Evolutionary conservation across 225 moss, liverwort and hornwort species (phyloP).

Genomic region (Neckera pumila): DNA sequence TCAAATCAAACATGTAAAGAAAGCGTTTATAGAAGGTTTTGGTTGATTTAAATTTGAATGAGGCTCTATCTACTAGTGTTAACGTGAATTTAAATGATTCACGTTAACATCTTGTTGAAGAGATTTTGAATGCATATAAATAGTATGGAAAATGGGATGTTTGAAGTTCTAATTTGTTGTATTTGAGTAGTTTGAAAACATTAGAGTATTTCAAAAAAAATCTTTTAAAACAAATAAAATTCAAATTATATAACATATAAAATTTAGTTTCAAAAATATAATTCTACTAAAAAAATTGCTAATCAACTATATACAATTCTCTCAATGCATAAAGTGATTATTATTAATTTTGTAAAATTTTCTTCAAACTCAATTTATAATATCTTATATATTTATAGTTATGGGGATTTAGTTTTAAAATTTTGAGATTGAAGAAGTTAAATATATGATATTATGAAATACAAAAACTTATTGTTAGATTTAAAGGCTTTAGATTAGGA

Average conservation of each 20-base stretch:
- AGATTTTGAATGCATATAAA: neutral
- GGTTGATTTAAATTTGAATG: no score
- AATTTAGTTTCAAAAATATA: no score
- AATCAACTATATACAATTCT: neutral
- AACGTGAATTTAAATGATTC: neutral
- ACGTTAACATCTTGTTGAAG: rapidly evolving
- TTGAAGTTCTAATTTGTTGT: no score
- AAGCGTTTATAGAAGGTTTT: neutral
- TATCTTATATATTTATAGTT: neutral
- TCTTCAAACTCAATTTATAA: neutral
- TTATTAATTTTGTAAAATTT: neutral
- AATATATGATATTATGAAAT: neutral
- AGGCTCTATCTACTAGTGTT: no score
- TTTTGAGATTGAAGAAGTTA: neutral
- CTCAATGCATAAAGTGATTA: neutral
- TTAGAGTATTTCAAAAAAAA: no score
- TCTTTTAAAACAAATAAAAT: neutral
- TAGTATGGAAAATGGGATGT: neutral
- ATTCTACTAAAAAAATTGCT: neutral
- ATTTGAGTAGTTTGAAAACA: neutral
- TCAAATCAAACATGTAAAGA: neutral
- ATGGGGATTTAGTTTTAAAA: rapidly evolving
- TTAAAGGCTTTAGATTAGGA: neutral
- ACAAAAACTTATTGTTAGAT: no score
- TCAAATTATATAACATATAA: neutral